Base-by-base conservation (phyloP, 768 basidiomycete species). In the Kwoniella dendrophila region DNA sequence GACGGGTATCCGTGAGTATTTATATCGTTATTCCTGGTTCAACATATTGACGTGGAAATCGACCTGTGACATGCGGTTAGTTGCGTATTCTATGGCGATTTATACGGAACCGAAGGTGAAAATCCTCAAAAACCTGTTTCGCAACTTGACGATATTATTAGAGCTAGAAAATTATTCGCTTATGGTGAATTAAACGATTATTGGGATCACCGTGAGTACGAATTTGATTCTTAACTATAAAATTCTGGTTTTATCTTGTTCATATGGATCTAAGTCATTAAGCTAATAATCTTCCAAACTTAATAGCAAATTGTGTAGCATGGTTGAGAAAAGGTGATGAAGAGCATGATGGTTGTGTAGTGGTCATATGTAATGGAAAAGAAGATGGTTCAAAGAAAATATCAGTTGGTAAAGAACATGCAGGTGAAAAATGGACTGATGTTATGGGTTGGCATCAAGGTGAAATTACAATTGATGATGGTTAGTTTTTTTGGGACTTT, bases 371-470 rank as follows among this genome's bases (percentile, higher is more conserved):
- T 43, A 77, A 77, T 45, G 76, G 76, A 22, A 73, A 68, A 44
- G 68, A 52, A 10, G 77, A 80, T n/a, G 80, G 81, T 11, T 50
- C 64, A 20, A 81, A 81, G 73, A 67, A 78, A 43, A 78, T 80
- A 74, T 81, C 82, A 59, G 76, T 80, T 24, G 81, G 81, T 49
- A 76, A 77, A 69, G 78, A 80, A 38, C 82, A 81, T 62, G 79
- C 79, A 4, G 83, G 83, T 2, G 81, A 83, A 70, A 76, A 73
- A 26, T 83, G 81, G 81, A 81, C 81, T 3, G 83, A 83, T 64
- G 70, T 80, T 18, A 71, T 83, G 11, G 82, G 82, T 4, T 83
- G 83, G 83, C 72, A 76, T 47, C 72, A 82, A 54, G 81, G 80
- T 36, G 81, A 81, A 64, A 66, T 83, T 55, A 76, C 70, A n/a